Percentiles rank a stretch among this genome's conserved stretches.
Conservation (phyloP, 192 early-diverging fungal species). For the Allomyces macrogynus region DNA sequence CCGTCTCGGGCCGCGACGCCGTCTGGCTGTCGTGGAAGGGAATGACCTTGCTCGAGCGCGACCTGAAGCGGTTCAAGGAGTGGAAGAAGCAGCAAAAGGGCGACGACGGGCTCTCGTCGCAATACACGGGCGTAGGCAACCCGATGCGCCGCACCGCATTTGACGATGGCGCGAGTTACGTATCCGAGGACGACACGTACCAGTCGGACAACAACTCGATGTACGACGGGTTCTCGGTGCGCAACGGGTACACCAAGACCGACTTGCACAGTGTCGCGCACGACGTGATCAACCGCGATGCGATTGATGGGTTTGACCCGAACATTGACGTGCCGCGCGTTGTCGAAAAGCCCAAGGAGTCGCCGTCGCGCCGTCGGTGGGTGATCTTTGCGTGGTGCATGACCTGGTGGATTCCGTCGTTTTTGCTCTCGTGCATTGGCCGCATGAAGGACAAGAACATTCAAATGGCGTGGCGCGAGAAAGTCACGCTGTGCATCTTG, state of each 20-base stretch:
- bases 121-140: not conserved
- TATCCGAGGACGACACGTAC: not conserved
- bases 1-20: not conserved
- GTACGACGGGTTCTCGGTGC: not conserved
- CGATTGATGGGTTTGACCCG: slow-evolving; percentile 1
- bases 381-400: slow-evolving; percentile 54
- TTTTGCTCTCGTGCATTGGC: slow-evolving; percentile 41
- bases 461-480: slow-evolving; percentile 92
- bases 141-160: not conserved
- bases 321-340: slow-evolving; percentile 5
- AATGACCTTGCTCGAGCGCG: not conserved
- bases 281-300: slow-evolving; percentile 4
- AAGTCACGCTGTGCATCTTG: slow-evolving; percentile 73
- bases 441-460: slow-evolving; percentile 59
- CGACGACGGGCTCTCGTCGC: not conserved
- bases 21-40: not conserved
- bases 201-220: not conserved
- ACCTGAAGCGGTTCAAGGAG: not conserved
- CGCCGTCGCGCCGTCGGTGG: slow-evolving; percentile 56
- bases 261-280: not conserved
- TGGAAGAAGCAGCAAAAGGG: not conserved
- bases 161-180: not conserved
- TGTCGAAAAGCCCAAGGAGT: slow-evolving; percentile 23
- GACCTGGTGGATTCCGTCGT: slow-evolving; percentile 70
- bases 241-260: not conserved